phyloP scores from a whole-genome alignment of 2,329 filamentous ascomycete species.

The Penicillium sp. region DNA sequence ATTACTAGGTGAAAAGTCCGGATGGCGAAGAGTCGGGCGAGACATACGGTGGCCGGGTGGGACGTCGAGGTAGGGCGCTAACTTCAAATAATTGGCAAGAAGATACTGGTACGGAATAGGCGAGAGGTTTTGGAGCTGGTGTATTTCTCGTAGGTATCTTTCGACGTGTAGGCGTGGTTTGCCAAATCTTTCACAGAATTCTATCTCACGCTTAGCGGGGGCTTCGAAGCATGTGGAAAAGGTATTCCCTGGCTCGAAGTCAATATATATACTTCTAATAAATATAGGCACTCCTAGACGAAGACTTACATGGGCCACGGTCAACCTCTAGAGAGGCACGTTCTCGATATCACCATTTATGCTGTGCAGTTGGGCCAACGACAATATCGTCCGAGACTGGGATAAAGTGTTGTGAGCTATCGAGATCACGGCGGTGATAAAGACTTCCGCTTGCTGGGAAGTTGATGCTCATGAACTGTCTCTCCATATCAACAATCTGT shows the following conservation, averaged over 20 bases:
- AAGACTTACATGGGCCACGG: constrained; percentile 27
- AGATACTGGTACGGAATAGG: constrained; percentile 16
- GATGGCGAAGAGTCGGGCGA: constrained; percentile 28
- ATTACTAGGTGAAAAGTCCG: constrained; percentile 32
- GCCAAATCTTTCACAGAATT: constrained; percentile 24
- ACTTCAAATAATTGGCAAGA: constrained; percentile 18
- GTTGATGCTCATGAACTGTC: constrained; percentile 19
- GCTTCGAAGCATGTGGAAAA: constrained; percentile 20
- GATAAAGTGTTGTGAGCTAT: constrained; percentile 2
- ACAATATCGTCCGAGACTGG: constrained; percentile 16
- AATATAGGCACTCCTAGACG: neutral
- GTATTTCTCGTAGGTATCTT: constrained; percentile 23
- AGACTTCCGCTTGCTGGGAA: constrained; percentile 32
- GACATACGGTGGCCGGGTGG: constrained; percentile 16
- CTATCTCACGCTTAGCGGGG: constrained; percentile 27
- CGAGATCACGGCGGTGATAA: constrained; percentile 26
- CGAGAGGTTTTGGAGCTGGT: constrained; percentile 15
- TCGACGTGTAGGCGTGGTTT: constrained; percentile 25
- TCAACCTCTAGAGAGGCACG: constrained; percentile 19
- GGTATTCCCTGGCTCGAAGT: constrained; percentile 10
- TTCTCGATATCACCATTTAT: constrained; percentile 29
- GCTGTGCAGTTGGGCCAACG: constrained; percentile 27
- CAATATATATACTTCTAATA: constrained; percentile 1
- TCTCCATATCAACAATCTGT: constrained; percentile 28
- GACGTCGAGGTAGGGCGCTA: constrained; percentile 21